Base-by-base conservation (phyloP, 1,139 yeast genomes). In the Lodderomyces elongisporus region DNA sequence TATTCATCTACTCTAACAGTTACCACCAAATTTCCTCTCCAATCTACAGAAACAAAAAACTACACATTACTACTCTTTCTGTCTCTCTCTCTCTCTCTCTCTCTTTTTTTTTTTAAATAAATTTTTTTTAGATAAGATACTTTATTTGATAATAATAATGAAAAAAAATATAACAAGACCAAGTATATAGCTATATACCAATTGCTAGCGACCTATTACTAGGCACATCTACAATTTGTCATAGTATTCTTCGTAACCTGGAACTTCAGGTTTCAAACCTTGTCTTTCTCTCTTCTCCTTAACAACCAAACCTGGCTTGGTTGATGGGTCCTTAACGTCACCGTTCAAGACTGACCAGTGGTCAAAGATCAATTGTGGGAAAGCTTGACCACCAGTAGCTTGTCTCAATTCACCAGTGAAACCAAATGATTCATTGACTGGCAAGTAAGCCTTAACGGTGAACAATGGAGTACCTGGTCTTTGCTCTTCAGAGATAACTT, bases 351-450 rank as follows among this genome's bases (percentile, higher is more conserved):
- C 70, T 52, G 87, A 77, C 97, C 97, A 91, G 72, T 91, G 98
- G 70, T 89, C 97, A 74, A 91, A 91, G 71, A 91, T 91, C 94
- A 91, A 80, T 79, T 89, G 97, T 76, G 98, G 98, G 97, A 91
- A 91, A 70, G 98, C 98, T 81, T 91, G 98, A 74, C 98, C 98
- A 85, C 96, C 96, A 62, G 98, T 91, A 63, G 97, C 96, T 77
- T 89, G 96, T 82, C 98, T 88, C 67, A 91, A 85, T 64, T 88
- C 95, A 76, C 94, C 91, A 60, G 96, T 84, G 96, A 91, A 91
- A 84, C 98, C 98, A 82, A 91, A 91, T 44, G 98, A 91, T 80
- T 91, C 98, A 77, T 91, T 91, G 61, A 91, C 97, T 70, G 98
- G 98, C 74, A 89, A 78, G 94, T 87, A 85, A 59, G 97, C 97